phyloP scores from a whole-genome alignment of 495 filamentous ascomycete species.

The Rhizodiscina lignyota region DNA sequence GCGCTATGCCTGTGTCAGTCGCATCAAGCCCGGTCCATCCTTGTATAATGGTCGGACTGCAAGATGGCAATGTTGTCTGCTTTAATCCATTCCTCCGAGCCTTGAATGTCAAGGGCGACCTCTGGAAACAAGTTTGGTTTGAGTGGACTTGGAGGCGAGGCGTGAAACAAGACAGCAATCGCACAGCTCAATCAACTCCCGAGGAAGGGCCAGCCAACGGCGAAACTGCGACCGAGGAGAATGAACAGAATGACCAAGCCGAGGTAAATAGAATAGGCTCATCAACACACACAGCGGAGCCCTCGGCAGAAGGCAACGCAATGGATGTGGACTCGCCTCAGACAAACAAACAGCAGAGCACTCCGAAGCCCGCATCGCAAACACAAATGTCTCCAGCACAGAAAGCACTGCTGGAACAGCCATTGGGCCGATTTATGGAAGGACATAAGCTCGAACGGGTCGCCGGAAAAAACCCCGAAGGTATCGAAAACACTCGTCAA shows the following conservation, averaged over 20 bases:
- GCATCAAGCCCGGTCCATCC: slow-evolving; percentile 34
- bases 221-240: slow-evolving; percentile 20
- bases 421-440: not conserved
- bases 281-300: no score
- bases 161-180: no score
- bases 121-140: slow-evolving; percentile 49
- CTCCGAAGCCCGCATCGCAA: no score
- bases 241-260: not conserved
- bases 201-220: slow-evolving; percentile 37
- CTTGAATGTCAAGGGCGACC: slow-evolving; percentile 33
- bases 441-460: not conserved
- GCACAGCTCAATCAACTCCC: no score
- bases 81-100: slow-evolving; percentile 39
- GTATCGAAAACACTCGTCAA: not conserved
- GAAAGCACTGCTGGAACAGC: not conserved
- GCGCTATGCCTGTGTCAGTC: slow-evolving; percentile 23
- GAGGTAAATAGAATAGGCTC: not conserved
- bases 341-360: no score
- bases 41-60: slow-evolving; percentile 34
- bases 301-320: no score
- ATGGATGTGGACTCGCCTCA: no score
- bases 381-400: no score
- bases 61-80: slow-evolving; percentile 35
- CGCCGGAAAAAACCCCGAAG: not conserved
- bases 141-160: no score